Base-by-base conservation (phyloP, 1,284 basidiomycete species). In the Naganishia sp. region DNA sequence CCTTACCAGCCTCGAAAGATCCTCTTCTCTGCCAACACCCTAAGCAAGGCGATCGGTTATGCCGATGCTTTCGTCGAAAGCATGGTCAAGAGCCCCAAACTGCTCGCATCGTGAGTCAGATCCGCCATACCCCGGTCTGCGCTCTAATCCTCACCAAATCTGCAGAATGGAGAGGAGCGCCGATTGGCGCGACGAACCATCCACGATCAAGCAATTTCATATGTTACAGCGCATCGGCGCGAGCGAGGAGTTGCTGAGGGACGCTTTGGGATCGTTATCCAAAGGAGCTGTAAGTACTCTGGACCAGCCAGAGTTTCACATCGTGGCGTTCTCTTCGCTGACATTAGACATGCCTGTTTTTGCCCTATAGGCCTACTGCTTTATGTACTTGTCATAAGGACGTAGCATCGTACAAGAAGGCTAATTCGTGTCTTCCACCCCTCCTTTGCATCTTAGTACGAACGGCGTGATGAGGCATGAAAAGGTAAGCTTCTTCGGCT, bases 131-230 rank as follows among this genome's bases (percentile, higher is more conserved):
- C 18, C 28, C 28, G 28, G 25, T 28, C 25, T 46, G 42, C 23
- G 6, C 28, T 15, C 9, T 43, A 25, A 6, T 45, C 2, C 11
- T 57, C 28, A 10, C 23, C 56, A 13, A 3, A 6, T 21, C 25
- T 50, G 49, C 41, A 58, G 56, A 25, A 46, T 58, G 28, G 43
- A 47, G 28, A 58, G 28, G 15, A 46, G n/a, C 43, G 56, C 56
- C 28, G 17, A 25, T 35, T 58, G 56, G 56, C 43, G 56, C 18
- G 23, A 58, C 15, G 28, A 58, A 21, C 42, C 28, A 1, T 58
- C 28, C 10, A 35, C 56, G 10, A 32, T 28, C 11, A 25, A 15
- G 7, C 56, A 58, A 15, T 21, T 58, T 21, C 9, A 21, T 3
- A n/a, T 58, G 9, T 35, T 58, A 18, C 10, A 13, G 56, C 56